Evolutionary conservation across 108 stramenopile species (phyloP), one percentile per base, ranked within the genome.

Genomic region (Nitzschia sp.): DNA sequence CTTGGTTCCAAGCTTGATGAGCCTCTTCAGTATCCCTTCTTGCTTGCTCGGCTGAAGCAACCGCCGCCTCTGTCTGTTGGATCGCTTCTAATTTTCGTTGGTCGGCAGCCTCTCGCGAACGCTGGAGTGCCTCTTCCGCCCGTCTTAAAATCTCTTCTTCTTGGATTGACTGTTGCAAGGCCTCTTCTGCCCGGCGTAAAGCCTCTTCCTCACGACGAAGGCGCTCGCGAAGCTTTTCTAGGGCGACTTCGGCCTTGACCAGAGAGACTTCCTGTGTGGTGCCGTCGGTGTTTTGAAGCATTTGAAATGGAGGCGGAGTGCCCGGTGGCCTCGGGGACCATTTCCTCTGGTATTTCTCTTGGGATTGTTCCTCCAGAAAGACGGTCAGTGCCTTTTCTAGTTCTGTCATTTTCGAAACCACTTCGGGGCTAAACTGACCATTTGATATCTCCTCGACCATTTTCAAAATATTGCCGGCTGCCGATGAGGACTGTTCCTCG

Each of bases 31-130:
- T 3, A 21, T 45, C 41, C 19, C 38, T 19, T 62, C 60, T 41
- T 4, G 41, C 60, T 44, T 45, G 8, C 8, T 57, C 56, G 4
- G 31, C 21, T 11, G 44, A 58, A 29, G 53, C 2, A 15, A 26
- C 33, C 1, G 69, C 69, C 8, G 48, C 60, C 2, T 46, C 34
- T 5, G 46, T 47, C 1, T 38, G 48, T 48, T 56, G 69, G 3
- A 50, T 50, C 25, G 69, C 69, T 19, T 50, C 59, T 1, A 34
- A 30, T 30, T 64, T 63, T 21, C 71, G 71, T 36, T 45, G 17
- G 53, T 55, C 62, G 19, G 71, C 71, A 50, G 63, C 71, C n/a
- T 72, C 55, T 63, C 71, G 50, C 8, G 71, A 72, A 56, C 58
- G 60, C 38, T 54, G 63, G 19, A 72, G 38, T 6, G 54, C 71